Conservation (phyloP, 2,329 filamentous ascomycete genomes). For the Aspergillus tanneri region DNA sequence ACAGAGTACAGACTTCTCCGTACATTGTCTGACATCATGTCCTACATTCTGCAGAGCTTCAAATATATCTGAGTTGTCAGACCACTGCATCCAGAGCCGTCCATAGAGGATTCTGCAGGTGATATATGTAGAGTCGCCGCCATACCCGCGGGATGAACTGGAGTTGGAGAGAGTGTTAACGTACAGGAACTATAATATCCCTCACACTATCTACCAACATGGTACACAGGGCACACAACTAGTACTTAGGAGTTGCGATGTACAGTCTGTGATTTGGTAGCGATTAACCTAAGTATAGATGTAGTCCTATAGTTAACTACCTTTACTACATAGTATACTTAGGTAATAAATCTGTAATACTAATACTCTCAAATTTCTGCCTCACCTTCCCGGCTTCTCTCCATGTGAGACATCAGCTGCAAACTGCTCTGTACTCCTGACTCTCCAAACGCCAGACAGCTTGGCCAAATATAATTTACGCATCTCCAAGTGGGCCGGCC, state of each 20-base stretch:
- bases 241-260: not conserved
- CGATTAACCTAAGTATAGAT: too few species aligned
- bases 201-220: not conserved
- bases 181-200: constrained; percentile 6
- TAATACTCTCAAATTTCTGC: constrained; percentile 19
- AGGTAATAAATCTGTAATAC: too few species aligned
- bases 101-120: constrained; percentile 17
- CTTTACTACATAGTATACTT: too few species aligned
- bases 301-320: too few species aligned
- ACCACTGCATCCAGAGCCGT: not conserved
- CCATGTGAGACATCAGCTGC: constrained; percentile 33
- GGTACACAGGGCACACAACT: not conserved
- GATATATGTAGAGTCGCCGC: constrained; percentile 6
- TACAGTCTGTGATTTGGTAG: too few species aligned
- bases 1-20: too few species aligned
- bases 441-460: constrained; percentile 2
- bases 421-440: constrained; percentile 14
- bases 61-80: constrained; percentile 1
- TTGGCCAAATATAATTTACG: constrained; percentile 11
- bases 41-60: not conserved
- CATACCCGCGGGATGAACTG: constrained; percentile 8
- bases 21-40: constrained; percentile 5
- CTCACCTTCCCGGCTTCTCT: constrained; percentile 5
- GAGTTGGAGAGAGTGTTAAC: too few species aligned
- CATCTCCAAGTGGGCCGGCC: constrained; percentile 18